Conservation (phyloP, 305 asterid genomes). For the Fraxinus dipetala region DNA sequence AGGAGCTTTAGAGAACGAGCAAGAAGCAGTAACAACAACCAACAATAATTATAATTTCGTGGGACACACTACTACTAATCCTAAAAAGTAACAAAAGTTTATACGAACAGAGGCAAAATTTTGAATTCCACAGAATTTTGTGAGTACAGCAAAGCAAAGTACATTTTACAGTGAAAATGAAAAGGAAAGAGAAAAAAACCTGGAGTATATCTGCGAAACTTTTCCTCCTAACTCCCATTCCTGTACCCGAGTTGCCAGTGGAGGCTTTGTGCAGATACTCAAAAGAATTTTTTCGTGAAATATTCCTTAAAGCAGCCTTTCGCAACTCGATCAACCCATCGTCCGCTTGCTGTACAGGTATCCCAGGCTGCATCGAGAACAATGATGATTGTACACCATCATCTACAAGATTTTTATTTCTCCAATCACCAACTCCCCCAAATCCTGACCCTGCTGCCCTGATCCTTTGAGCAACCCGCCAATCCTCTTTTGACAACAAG, state of each 20-base stretch:
- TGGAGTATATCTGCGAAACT: constrained; percentile 92
- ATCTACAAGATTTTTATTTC: constrained; percentile 34
- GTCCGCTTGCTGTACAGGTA: constrained; percentile 44
- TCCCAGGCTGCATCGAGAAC: constrained; percentile 48
- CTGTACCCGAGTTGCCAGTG: constrained; percentile 36
- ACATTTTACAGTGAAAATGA: neutral
- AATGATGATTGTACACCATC: constrained; percentile 41
- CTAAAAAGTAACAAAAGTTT: neutral
- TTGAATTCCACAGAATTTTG: neutral
- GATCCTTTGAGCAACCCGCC: constrained; percentile 71
- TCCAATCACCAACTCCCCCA: constrained; percentile 34
- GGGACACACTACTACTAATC: neutral
- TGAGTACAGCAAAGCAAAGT: neutral
- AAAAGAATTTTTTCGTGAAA: constrained; percentile 52
- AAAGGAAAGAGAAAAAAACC: constrained; percentile 36
- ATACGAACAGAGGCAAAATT: neutral
- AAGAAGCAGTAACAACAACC: neutral
- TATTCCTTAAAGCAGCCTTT: constrained; percentile 59
- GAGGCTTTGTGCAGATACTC: constrained; percentile 45
- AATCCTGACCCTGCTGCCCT: constrained; percentile 50
- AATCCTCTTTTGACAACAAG: constrained; percentile 60
- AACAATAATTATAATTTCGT: neutral
- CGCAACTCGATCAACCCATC: constrained; percentile 60
- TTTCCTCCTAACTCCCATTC: constrained; percentile 69
- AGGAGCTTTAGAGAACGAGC: neutral